Evolutionary conservation across 345 rosid species (phyloP).

Genomic region (Pelargonium nanum): DNA sequence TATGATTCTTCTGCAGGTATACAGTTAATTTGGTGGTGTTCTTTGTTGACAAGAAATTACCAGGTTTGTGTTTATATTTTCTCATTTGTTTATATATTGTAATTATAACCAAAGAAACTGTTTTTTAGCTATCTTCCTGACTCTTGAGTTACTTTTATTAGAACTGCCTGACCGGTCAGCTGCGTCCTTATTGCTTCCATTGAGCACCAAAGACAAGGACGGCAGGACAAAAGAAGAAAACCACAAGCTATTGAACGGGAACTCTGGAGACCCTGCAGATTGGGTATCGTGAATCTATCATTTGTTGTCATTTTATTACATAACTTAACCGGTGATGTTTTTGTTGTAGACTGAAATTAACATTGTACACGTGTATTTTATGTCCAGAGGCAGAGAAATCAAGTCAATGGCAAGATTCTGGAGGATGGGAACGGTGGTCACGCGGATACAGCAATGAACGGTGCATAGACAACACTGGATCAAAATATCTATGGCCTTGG

Average conservation of each 20-base stretch:
- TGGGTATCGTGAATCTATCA: conserved; percentile 40
- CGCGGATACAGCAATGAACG: conserved; percentile 58
- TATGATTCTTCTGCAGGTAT: conserved; percentile 44
- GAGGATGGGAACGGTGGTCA: conserved; percentile 57
- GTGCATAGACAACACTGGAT: conserved; percentile 36
- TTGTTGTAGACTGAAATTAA: background rate
- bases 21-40: conserved; percentile 88
- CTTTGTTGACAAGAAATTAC: conserved; percentile 88
- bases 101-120: too few relatives aligned
- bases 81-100: too few relatives aligned
- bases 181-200: conserved; percentile 50
- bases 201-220: conserved; percentile 58
- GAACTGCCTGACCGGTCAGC: conserved; percentile 72
- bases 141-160: conserved; percentile 16
- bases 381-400: conserved; percentile 73
- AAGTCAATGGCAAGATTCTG: conserved; percentile 64
- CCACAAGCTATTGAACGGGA: conserved; percentile 92
- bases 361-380: conserved; percentile 1
- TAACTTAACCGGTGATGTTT: background rate
- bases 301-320: background rate
- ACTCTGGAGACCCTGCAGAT: conserved; percentile 70
- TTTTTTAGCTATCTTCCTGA: background rate
- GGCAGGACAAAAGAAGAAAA: conserved; percentile 70
- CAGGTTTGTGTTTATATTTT: conserved; percentile 41
- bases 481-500: background rate